Conservation (phyloP, 2,329 filamentous ascomycete genomes). For the Cyphellophora attinorum region DNA sequence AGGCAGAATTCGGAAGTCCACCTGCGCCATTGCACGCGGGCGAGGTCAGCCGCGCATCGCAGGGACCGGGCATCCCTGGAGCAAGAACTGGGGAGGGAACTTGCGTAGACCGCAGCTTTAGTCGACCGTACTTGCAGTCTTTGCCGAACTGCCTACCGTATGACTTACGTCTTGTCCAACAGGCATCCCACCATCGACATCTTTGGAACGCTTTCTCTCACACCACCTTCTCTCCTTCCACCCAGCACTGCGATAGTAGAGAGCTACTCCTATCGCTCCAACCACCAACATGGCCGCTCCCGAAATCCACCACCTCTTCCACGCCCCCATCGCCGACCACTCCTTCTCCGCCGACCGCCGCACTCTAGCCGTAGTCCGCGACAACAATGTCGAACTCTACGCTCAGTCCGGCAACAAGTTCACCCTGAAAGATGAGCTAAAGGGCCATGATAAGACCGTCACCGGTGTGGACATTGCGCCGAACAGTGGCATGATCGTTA, state of each 20-base stretch:
- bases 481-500: constrained; percentile 83
- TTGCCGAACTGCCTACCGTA: too few relatives aligned
- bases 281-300: constrained; percentile 61
- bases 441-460: constrained; percentile 93
- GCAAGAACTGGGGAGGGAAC: too few relatives aligned
- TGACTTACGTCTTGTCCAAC: too few relatives aligned
- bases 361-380: constrained; percentile 82
- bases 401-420: constrained; percentile 62
- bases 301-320: constrained; percentile 94
- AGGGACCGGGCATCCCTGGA: too few relatives aligned
- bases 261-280: constrained; percentile 57
- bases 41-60: too few relatives aligned
- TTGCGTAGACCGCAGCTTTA: too few relatives aligned
- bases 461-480: constrained; percentile 95
- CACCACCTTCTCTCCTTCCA: neutral
- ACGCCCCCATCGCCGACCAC: constrained; percentile 92
- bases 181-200: too few relatives aligned
- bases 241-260: constrained; percentile 72
- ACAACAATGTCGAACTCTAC: constrained; percentile 86
- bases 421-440: constrained; percentile 81
- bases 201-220: neutral
- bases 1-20: too few relatives aligned
- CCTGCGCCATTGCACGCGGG: too few relatives aligned
- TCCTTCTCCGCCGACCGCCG: constrained; percentile 90
- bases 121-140: too few relatives aligned